phyloP scores from a whole-genome alignment of 1,284 basidiomycete genomes.

The Cerrena zonata region DNA sequence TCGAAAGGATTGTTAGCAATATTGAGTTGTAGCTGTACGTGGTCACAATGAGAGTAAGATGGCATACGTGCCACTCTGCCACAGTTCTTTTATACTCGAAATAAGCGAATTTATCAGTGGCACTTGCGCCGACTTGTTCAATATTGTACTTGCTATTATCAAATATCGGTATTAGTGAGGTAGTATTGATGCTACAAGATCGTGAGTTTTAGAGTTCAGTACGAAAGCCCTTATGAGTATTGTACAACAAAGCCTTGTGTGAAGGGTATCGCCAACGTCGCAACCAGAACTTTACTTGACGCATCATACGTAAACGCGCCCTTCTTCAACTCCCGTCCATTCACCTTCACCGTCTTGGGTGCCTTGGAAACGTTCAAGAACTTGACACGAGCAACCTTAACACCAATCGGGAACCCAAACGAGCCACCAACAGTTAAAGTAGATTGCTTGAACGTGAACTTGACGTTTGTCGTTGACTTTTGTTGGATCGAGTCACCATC shows the following conservation, averaged over 20 bases:
- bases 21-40: no score
- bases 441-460: slow-evolving; percentile 39
- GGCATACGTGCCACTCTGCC: no score
- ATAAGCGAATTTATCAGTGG: no score
- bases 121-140: no score
- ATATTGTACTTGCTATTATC: no score
- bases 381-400: slow-evolving; percentile 39
- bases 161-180: no score
- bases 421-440: slow-evolving; percentile 41
- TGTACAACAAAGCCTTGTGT: slow-evolving; percentile 25
- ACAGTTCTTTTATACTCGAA: no score
- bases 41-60: no score
- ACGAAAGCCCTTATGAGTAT: not conserved
- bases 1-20: no score
- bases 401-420: slow-evolving; percentile 44
- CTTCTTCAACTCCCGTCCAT: slow-evolving; percentile 22
- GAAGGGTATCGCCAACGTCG: slow-evolving; percentile 34
- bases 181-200: no score
- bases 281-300: slow-evolving; percentile 36
- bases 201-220: no score
- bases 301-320: slow-evolving; percentile 29
- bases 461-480: slow-evolving; percentile 36
- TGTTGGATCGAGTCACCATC: slow-evolving; percentile 55
- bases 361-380: slow-evolving; percentile 37
- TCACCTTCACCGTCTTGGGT: slow-evolving; percentile 33